A percentile compares a stretch with the other conserved stretches of the same genome.
Evolutionary conservation across 1,284 basidiomycete genomes (phyloP).

Genomic region (Cutaneotrichosporon sp.): DNA sequence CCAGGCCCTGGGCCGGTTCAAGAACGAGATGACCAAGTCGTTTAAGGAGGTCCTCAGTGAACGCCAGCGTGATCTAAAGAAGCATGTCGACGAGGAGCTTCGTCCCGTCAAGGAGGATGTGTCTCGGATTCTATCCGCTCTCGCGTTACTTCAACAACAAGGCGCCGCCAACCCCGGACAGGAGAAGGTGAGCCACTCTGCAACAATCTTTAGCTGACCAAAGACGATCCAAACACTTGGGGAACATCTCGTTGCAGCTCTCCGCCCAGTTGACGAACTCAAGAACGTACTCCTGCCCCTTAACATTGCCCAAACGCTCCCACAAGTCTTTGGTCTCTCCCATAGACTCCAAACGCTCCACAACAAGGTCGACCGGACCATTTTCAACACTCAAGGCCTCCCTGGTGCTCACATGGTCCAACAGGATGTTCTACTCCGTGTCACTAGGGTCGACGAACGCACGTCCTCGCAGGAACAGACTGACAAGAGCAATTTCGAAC

Average conservation of each 20-base stretch:
- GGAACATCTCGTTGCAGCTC: slow-evolving; percentile 28
- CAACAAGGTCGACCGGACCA: slow-evolving; percentile 9
- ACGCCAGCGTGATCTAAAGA: neutral
- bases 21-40: slow-evolving; percentile 10
- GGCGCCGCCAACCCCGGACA: neutral
- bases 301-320: slow-evolving; percentile 13
- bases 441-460: neutral
- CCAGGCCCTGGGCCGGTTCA: neutral
- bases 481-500: neutral
- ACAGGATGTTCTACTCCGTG: neutral
- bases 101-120: slow-evolving; percentile 4
- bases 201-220: neutral
- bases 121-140: slow-evolving; percentile 2
- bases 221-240: slow-evolving; percentile 23
- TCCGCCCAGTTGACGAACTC: slow-evolving; percentile 26
- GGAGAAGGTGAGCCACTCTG: slow-evolving; percentile 6
- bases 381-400: neutral
- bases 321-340: slow-evolving; percentile 7
- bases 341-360: slow-evolving; percentile 9
- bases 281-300: slow-evolving; percentile 16
- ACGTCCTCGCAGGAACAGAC: neutral
- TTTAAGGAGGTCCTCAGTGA: slow-evolving; percentile 14
- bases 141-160: neutral
- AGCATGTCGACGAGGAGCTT: neutral
- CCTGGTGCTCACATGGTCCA: neutral